Conservation (phyloP, 2,329 filamentous ascomycete species). For the Hymenoscyphus albidus region DNA sequence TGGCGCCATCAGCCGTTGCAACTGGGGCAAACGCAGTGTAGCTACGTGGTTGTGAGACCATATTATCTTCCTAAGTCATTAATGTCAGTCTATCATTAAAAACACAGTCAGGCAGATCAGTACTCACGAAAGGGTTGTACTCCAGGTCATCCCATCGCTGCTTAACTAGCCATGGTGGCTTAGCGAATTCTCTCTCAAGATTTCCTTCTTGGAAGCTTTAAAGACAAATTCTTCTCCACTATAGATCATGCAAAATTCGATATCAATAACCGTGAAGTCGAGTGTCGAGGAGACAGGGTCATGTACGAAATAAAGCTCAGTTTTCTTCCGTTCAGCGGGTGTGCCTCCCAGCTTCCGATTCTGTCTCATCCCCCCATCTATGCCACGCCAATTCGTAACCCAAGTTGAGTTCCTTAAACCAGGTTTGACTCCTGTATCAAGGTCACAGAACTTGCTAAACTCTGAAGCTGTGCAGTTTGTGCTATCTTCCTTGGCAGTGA, state of each 20-base stretch:
- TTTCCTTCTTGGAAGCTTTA: background rate
- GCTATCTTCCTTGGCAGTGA: background rate
- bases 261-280: background rate
- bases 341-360: background rate
- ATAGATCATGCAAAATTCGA: background rate
- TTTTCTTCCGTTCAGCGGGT: background rate
- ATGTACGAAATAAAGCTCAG: background rate
- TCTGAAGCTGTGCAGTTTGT: background rate
- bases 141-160: background rate
- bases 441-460: slow-evolving; percentile 1
- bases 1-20: background rate
- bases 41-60: background rate
- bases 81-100: too few relatives aligned
- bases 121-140: background rate
- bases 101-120: background rate
- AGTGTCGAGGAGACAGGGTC: background rate
- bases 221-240: background rate
- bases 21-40: background rate
- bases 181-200: background rate
- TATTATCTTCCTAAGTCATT: background rate
- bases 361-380: background rate
- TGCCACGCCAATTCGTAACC: slow-evolving; percentile 5
- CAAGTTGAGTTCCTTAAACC: slow-evolving; percentile 3
- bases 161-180: background rate
- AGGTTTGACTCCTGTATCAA: background rate